A percentile compares a stretch with the other conserved stretches of the same genome.
Evolutionary conservation across 805 yeast species (phyloP).

Genomic region (Wickerhamomyces canadensis): DNA sequence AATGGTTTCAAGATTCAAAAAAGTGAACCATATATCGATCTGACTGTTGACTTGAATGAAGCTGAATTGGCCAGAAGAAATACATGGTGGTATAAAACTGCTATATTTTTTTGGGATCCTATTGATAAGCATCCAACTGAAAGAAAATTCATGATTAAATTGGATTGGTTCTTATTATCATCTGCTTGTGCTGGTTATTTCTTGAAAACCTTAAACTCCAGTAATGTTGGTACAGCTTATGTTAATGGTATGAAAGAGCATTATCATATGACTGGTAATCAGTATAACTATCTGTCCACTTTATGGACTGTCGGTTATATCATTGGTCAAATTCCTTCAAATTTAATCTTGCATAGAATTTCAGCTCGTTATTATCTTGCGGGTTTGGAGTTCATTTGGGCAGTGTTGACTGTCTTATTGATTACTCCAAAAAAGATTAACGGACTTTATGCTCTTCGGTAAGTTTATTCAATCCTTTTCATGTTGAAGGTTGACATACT

Average conservation of each 20-base stretch:
- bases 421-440: conserved; percentile 10
- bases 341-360: conserved; percentile 27
- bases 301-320: conserved; percentile 45
- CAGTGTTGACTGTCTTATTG: conserved; percentile 26
- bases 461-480: no score
- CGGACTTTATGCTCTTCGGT: conserved; percentile 25
- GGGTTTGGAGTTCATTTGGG: conserved; percentile 38
- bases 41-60: conserved; percentile 3
- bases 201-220: conserved; percentile 5
- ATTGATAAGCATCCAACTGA: conserved; percentile 5
- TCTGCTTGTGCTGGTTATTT: conserved; percentile 7
- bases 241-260: conserved; percentile 31
- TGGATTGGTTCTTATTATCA: conserved; percentile 5
- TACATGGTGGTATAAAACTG: conserved; percentile 10
- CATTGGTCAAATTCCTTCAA: conserved; percentile 42
- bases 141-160: conserved; percentile 2
- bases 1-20: not conserved
- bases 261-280: conserved; percentile 32
- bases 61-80: conserved; percentile 8
- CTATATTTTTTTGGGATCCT: conserved; percentile 9
- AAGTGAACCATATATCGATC: conserved; percentile 6
- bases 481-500: no score
- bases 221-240: conserved; percentile 22
- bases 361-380: conserved; percentile 39
- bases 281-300: conserved; percentile 37